Percentiles rank a stretch among this genome's conserved stretches.
Evolutionary conservation across 2,329 filamentous ascomycete genomes (phyloP).

Genomic region (Fusarium multiceps): DNA sequence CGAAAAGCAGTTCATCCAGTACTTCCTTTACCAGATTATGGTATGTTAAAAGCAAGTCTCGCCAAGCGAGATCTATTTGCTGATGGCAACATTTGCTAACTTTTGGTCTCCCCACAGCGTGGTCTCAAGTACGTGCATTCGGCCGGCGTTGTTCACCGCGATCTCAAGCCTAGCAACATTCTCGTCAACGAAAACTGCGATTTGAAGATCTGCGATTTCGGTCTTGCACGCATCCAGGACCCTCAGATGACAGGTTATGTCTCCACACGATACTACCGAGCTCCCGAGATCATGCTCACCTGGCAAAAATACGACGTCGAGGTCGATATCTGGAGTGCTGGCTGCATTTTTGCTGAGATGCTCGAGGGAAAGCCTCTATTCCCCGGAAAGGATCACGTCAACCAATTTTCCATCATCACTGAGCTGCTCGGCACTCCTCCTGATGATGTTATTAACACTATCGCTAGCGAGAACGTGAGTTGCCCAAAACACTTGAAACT

Average conservation of each 20-base stretch:
- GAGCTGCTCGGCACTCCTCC: conserved; percentile 95
- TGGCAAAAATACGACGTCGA: conserved; percentile 99
- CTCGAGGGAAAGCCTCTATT: conserved; percentile 97
- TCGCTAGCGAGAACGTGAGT: conserved; percentile 95
- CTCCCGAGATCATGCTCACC: conserved; percentile 99
- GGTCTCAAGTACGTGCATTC: conserved; percentile 99
- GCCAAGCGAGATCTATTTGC: background rate
- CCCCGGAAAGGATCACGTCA: conserved; percentile 98
- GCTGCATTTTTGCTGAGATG: conserved; percentile 99
- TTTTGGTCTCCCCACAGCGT: conserved; percentile 66
- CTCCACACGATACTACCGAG: conserved; percentile 97
- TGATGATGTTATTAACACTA: conserved; percentile 98
- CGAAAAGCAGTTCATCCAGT: conserved; percentile 99
- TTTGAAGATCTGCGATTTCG: conserved; percentile 99
- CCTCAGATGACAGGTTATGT: conserved; percentile 99
- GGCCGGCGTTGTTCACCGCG: conserved; percentile 95
- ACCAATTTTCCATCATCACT: conserved; percentile 99
- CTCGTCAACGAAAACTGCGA: conserved; percentile 99
- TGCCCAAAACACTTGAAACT: background rate
- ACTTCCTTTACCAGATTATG: conserved; percentile 99
- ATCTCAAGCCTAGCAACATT: conserved; percentile 98
- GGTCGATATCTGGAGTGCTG: conserved; percentile 99
- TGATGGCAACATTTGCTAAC: conserved; percentile 23
- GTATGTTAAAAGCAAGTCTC: conserved; percentile 63
- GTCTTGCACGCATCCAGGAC: conserved; percentile 95